These are phyloP conservation scores for Aurinia saxatilis DNA, from an alignment of 345 rosid species.

Conservation along the genomic window DNA sequence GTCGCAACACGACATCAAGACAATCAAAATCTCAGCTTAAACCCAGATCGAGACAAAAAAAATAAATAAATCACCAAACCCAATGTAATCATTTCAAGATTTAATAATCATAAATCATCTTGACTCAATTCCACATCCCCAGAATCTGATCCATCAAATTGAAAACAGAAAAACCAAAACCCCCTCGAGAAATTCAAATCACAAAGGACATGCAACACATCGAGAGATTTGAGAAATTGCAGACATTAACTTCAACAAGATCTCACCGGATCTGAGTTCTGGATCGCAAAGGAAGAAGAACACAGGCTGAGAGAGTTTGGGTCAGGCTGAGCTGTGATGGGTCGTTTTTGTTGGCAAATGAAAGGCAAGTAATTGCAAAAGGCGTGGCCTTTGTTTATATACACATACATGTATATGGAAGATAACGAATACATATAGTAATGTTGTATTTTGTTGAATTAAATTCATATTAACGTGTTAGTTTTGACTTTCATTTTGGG, in stretches of 20 bases:
- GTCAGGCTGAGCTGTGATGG: slow-evolving; percentile 26
- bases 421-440: not conserved
- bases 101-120: not conserved
- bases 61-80: not conserved
- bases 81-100: not conserved
- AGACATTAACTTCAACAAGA: slow-evolving; percentile 13
- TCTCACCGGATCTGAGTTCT: slow-evolving; percentile 7
- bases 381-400: not conserved
- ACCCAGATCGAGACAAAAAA: slow-evolving; percentile 21
- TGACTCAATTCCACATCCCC: not conserved
- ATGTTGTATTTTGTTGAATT: no score
- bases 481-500: not conserved
- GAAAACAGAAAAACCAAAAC: not conserved
- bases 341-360: not conserved
- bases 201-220: slow-evolving; percentile 4
- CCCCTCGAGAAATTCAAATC: not conserved
- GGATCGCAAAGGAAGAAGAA: not conserved
- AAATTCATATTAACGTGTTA: not conserved
- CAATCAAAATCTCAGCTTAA: slow-evolving; percentile 1
- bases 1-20: not conserved
- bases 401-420: not conserved
- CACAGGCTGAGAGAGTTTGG: slow-evolving; percentile 3
- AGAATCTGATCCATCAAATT: not conserved
- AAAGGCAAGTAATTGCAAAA: slow-evolving; percentile 5
- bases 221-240: not conserved